Conservation (phyloP, 1,284 basidiomycete genomes). For the Sporisorium iseilematis-ciliati region DNA sequence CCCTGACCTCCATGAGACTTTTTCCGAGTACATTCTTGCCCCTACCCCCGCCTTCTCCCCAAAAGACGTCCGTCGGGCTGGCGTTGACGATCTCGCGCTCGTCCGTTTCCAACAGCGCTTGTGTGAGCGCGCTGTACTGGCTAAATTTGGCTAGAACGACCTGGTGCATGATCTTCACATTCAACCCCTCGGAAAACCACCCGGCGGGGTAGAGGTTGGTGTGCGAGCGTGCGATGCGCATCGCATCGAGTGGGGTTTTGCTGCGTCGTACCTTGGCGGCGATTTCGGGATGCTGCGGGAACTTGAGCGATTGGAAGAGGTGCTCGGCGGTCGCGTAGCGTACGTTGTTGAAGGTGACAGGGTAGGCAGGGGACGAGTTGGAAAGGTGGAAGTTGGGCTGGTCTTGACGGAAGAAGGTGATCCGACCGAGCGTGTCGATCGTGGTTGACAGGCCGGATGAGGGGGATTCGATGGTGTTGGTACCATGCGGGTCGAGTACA, state of each 20-base stretch:
- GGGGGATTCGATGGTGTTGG: neutral
- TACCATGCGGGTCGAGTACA: too few relatives aligned
- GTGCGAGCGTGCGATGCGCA: constrained; percentile 47
- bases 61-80: constrained; percentile 59
- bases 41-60: constrained; percentile 47
- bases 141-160: constrained; percentile 59
- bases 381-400: constrained; percentile 58
- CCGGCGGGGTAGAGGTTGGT: constrained; percentile 41
- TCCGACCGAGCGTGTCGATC: constrained; percentile 6
- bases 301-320: constrained; percentile 60
- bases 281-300: constrained; percentile 52
- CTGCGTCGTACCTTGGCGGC: constrained; percentile 58
- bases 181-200: constrained; percentile 56
- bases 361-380: constrained; percentile 41
- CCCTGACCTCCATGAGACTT: constrained; percentile 48
- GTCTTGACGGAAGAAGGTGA: constrained; percentile 46
- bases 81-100: constrained; percentile 52
- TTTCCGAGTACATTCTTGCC: constrained; percentile 60
- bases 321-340: constrained; percentile 60
- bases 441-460: neutral
- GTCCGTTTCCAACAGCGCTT: constrained; percentile 51
- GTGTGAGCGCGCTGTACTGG: constrained; percentile 37
- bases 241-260: constrained; percentile 47
- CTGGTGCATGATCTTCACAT: constrained; percentile 55
- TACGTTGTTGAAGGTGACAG: constrained; percentile 44